Conservation (phyloP, 257 asterid species). For the Lithospermum erythrorhizon region DNA sequence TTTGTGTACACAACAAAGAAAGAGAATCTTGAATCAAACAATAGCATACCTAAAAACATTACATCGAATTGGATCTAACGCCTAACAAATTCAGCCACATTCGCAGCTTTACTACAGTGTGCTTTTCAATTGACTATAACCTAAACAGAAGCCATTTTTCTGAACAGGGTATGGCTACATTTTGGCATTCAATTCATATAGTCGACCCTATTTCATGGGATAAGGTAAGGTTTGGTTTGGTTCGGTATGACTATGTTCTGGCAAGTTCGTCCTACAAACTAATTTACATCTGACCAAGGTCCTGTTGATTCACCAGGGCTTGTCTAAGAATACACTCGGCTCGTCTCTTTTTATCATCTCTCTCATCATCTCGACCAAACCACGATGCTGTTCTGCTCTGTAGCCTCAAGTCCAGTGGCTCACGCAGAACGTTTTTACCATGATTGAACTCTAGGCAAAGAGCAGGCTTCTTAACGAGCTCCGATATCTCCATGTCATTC, state of each 20-base stretch:
- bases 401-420: constrained; percentile 78
- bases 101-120: constrained; percentile 46
- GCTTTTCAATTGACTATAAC: constrained; percentile 39
- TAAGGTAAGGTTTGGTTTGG: no score
- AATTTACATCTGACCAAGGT: constrained; percentile 82
- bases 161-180: no score
- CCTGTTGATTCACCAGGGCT: constrained; percentile 65
- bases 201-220: no score
- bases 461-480: constrained; percentile 53
- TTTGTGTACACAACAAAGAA: constrained; percentile 17
- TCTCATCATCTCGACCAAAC: constrained; percentile 74
- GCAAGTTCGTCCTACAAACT: constrained; percentile 4
- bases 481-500: neutral
- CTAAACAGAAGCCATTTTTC: no score
- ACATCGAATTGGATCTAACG: constrained; percentile 31
- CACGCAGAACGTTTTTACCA: constrained; percentile 61
- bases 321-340: constrained; percentile 72
- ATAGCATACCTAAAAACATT: constrained; percentile 45
- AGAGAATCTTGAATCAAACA: constrained; percentile 21
- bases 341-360: constrained; percentile 84
- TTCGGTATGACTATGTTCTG: no score
- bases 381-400: constrained; percentile 42
- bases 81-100: constrained; percentile 46
- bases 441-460: constrained; percentile 57
- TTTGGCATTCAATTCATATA: no score